Base-by-base conservation (phyloP, 768 basidiomycete genomes). In the Russula emetica region DNA sequence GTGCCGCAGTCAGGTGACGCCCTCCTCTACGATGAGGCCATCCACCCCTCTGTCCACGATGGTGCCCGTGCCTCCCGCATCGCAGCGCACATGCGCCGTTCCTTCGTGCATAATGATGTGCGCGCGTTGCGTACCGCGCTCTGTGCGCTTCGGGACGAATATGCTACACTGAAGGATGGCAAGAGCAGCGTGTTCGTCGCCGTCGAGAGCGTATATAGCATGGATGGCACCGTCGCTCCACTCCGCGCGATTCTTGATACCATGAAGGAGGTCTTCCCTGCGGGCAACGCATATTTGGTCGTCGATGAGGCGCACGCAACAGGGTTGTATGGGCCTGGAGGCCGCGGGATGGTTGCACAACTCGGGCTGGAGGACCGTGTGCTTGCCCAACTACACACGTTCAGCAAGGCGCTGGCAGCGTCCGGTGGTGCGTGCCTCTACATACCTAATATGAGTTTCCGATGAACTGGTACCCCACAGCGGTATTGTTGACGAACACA, bases 11-110 rank as follows among this genome's bases (percentile, higher is more conserved):
- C 78, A 0, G 85, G 85, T 13, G 95, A 98, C 71, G 82, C 82
- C 51, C 74, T 97, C 49, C 75, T 97, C 18, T 86, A 85, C 69
- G 95, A 98, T 71, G 92, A 90, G 67, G 84, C 90, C 69, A 87
- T 97, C 54, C 95, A 98, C 71, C 95, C 94, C 0, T 88, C 85
- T 0, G 92, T 94, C 16, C 92, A 94, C 73, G 94, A 97, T 69
- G 94, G 95, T 9, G 82, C 95, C 74, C 81, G 89, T n/a, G 78
- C 53, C 20, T 36, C 34, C 10, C 53, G 53, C 52, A 30, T 53
- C 52, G 54, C 73, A 0, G 66, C 71, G 5, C 70, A 73, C 34
- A 70, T 77, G 5, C 72, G 76, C 30, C 72, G 78, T 55, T 55
- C 82, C 5, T 95, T 97, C 74, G 67, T 72, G 50, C n/a, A 22